Percentiles rank a stretch among this genome's conserved stretches.
These are phyloP conservation scores for Psidium friedrichsthalianum DNA, from an alignment of 345 rosid species.

Conservation along the genomic window DNA sequence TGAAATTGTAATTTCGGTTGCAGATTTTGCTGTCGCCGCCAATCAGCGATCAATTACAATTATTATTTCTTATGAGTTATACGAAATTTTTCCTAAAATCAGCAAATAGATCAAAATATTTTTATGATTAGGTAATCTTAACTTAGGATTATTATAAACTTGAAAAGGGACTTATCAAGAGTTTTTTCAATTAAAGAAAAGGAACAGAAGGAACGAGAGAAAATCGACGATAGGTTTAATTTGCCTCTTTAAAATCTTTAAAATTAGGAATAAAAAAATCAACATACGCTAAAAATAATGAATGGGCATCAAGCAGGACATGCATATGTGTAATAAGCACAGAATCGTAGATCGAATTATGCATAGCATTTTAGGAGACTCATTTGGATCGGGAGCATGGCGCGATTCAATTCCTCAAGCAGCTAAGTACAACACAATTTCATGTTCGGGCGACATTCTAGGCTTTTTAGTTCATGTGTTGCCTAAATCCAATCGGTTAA, in stretches of 20 bases:
- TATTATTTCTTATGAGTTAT: no score
- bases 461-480: not conserved
- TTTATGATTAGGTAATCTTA: no score
- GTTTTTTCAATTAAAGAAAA: no score
- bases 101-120: not conserved
- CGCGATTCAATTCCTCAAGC: not conserved
- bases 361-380: not conserved
- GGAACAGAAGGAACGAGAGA: no score
- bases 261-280: not conserved
- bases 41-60: no score
- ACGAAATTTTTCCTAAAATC: not conserved
- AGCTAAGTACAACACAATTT: not conserved
- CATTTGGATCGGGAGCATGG: not conserved
- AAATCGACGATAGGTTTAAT: not conserved
- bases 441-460: not conserved
- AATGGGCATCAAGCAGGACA: not conserved
- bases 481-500: no score
- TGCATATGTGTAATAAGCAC: not conserved
- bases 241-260: not conserved
- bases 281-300: not conserved
- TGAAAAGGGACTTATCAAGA: no score
- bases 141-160: no score
- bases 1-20: not conserved
- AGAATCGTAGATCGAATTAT: not conserved
- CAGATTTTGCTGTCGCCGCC: no score